phyloP scores from a whole-genome alignment of 2,329 filamentous ascomycete genomes.

The Pseudogymnoascus sp. region DNA sequence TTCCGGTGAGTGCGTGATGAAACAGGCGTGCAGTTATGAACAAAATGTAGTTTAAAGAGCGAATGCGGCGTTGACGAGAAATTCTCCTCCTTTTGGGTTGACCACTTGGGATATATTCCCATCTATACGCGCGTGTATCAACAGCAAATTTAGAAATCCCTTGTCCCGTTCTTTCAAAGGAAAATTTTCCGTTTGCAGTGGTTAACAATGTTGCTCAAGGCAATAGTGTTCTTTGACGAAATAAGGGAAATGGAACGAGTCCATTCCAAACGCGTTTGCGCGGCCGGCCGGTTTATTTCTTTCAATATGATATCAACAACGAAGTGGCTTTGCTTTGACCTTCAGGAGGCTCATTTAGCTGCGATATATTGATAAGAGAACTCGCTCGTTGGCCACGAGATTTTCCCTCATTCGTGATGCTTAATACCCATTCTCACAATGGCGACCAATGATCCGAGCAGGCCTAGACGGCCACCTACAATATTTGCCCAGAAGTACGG shows the following conservation, averaged over 20 bases:
- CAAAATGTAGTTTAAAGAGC: constrained; percentile 1
- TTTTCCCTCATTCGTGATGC: neutral
- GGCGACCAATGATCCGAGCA: neutral
- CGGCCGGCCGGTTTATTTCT: neutral
- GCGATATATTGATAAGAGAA: neutral
- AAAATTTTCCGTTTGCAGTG: neutral
- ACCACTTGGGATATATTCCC: neutral
- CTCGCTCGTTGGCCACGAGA: neutral
- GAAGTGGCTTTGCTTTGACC: neutral
- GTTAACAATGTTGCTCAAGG: neutral
- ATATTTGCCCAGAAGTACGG: neutral
- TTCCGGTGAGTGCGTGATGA: neutral
- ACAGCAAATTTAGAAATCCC: neutral
- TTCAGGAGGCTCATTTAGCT: neutral
- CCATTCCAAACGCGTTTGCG: neutral
- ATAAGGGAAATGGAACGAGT: neutral
- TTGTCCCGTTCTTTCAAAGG: neutral
- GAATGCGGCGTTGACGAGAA: constrained; percentile 1
- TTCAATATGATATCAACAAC: neutral
- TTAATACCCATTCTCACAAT: neutral
- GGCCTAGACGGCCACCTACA: neutral
- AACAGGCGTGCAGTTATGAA: neutral
- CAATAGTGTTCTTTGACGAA: neutral
- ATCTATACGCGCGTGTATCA: neutral
- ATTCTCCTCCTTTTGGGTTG: neutral